Base-by-base conservation (phyloP, 305 asterid genomes). In the Solanum aculeatissimum region DNA sequence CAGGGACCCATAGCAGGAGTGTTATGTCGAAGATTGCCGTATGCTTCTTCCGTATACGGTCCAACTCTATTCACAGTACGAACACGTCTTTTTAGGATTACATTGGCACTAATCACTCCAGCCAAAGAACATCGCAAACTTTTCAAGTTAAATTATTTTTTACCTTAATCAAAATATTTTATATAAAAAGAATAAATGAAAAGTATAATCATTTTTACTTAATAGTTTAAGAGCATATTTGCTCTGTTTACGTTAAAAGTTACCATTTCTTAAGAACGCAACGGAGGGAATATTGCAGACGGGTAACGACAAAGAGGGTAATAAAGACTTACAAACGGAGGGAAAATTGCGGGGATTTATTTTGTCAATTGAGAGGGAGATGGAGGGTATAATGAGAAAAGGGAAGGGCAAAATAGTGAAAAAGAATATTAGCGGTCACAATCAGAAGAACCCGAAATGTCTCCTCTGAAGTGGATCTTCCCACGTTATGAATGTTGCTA, bases 401-500 rank as follows among this genome's bases (percentile, higher is more conserved):
- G 83, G 4, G 69, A 83, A 80, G 63, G 82, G 82, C 5, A 51
- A 77, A 77, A 18, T 16, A 0, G 82, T 0, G 9, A 77, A 77
- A 9, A 77, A 2, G 82, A 77, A 77, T 77, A 77, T 40, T 11
- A 68, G 63, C 54, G n/a, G 92, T 90, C 95, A 75, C 84, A 88
- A 89, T 91, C 92, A 89, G 79, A 40, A 77, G 88, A 86, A 88
- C 85, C 92, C 91, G 90, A 86, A 88, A 87, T 93, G 98, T 94
- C 97, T 92, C 96, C 97, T 89, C 93, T 18, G 91, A 91, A 93
- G 97, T 90, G 93, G 97, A 90, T 92, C 95, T 92, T 91, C 97
- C 88, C 97, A 95, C 94, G 98, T 91, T 95, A 90, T 90, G 88
- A 90, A 87, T 92, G 92, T 90, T 86, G 71, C 66, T 66, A 71